Conservation (phyloP, 2,329 filamentous ascomycete genomes). For the Hymenoscyphus repandus region DNA sequence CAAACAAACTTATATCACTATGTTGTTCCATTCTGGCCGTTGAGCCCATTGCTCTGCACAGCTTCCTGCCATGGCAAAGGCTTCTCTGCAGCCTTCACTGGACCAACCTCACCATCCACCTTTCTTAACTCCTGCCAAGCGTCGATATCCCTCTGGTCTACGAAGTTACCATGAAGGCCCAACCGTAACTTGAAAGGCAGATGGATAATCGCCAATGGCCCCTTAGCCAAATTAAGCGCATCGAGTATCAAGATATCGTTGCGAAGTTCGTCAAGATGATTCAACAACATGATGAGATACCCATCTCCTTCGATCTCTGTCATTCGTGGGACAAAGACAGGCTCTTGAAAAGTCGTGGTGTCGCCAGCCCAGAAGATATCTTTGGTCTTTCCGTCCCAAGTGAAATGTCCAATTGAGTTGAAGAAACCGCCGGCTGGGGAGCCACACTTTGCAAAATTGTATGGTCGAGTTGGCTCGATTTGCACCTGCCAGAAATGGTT, state of each 20-base stretch:
- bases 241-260: slow-evolving; percentile 35
- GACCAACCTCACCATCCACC: slow-evolving; percentile 35
- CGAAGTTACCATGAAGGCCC: slow-evolving; percentile 34
- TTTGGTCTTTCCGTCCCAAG: slow-evolving; percentile 13
- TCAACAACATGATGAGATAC: slow-evolving; percentile 29
- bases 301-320: slow-evolving; percentile 29
- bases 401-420: slow-evolving; percentile 22
- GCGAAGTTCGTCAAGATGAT: slow-evolving; percentile 35
- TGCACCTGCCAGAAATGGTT: slow-evolving; percentile 23
- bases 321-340: slow-evolving; percentile 27
- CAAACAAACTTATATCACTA: background rate
- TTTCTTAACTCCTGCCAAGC: slow-evolving; percentile 36
- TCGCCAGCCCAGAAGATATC: slow-evolving; percentile 28
- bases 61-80: slow-evolving; percentile 36
- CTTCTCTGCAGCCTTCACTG: slow-evolving; percentile 33
- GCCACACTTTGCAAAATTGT: slow-evolving; percentile 26
- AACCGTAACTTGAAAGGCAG: slow-evolving; percentile 32
- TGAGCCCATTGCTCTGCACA: background rate
- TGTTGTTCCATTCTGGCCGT: background rate
- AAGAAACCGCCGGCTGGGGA: slow-evolving; percentile 19
- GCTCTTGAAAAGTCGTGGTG: slow-evolving; percentile 29
- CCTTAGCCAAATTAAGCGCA: slow-evolving; percentile 27
- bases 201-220: slow-evolving; percentile 32
- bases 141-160: slow-evolving; percentile 33
- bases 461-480: slow-evolving; percentile 16